These are phyloP conservation scores for Cenchrus fungigraminus DNA, from an alignment of 176 grass and related monocot species.

Conservation along the genomic window DNA sequence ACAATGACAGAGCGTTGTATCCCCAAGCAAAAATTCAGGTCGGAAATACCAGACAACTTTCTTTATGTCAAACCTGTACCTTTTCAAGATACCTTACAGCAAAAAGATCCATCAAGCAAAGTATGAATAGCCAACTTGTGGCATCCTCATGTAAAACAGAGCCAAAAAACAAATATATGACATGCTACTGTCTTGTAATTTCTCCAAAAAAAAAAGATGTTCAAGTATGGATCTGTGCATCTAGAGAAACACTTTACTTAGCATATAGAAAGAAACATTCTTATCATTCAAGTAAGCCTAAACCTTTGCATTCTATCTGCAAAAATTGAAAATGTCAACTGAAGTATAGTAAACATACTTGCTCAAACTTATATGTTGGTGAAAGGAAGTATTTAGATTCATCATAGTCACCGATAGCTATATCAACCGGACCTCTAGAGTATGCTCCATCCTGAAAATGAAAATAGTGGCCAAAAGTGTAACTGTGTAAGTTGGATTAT, in stretches of 20 bases:
- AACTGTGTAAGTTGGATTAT: neutral
- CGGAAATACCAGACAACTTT: neutral
- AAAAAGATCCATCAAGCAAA: slow-evolving; percentile 7
- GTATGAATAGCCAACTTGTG: neutral
- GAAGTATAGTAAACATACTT: slow-evolving; percentile 62
- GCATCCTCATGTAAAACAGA: neutral
- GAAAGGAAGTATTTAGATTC: slow-evolving; percentile 92
- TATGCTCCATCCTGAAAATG: slow-evolving; percentile 95
- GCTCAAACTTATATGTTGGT: slow-evolving; percentile 93
- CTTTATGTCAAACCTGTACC: neutral
- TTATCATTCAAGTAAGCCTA: slow-evolving; percentile 25
- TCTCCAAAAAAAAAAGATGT: neutral
- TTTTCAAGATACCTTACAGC: neutral
- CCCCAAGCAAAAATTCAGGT: neutral
- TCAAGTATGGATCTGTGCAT: neutral
- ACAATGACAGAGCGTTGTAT: neutral
- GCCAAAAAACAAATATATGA: neutral
- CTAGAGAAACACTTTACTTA: neutral
- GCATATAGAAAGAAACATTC: slow-evolving; percentile 28
- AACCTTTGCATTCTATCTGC: neutral
- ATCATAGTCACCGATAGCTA: slow-evolving; percentile 74
- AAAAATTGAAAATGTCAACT: slow-evolving; percentile 22
- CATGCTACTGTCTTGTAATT: neutral
- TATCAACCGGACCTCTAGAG: slow-evolving; percentile 87
- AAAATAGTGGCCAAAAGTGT: slow-evolving; percentile 4